Percentiles rank a stretch among this genome's conserved stretches.
phyloP scores from a whole-genome alignment of 139 green algal species.

The Chlamydomonas sp. region DNA sequence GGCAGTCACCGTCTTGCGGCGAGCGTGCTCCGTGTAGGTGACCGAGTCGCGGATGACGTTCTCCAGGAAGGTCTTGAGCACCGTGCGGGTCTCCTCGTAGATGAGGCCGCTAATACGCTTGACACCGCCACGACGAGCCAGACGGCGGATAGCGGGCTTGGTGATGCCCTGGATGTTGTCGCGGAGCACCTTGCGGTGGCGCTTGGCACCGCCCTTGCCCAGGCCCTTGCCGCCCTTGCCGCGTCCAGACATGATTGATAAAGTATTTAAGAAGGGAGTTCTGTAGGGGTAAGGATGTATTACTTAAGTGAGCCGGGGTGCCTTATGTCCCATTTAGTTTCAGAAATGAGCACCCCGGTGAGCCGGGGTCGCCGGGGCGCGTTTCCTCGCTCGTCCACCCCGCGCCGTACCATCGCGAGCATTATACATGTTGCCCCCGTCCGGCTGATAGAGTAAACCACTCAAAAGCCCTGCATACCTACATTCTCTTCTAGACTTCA shows the following conservation, averaged over 20 bases:
- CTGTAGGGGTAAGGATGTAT: no score
- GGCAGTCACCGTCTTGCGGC: slow-evolving; percentile 96
- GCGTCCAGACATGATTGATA: no score
- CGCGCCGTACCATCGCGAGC: no score
- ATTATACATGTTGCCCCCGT: no score
- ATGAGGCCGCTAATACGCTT: slow-evolving; percentile 82
- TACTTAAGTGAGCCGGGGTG: no score
- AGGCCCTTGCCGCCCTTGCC: slow-evolving; percentile 82
- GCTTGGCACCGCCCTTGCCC: slow-evolving; percentile 91
- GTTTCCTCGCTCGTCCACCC: no score
- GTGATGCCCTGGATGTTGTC: slow-evolving; percentile 98
- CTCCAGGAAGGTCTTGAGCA: slow-evolving; percentile 93
- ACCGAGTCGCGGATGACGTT: slow-evolving; percentile 93
- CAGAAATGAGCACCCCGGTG: no score
- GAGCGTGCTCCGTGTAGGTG: slow-evolving; percentile 98
- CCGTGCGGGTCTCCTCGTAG: slow-evolving; percentile 88
- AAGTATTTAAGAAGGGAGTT: no score
- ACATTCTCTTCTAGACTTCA: background rate
- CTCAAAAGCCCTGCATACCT: background rate
- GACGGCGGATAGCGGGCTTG: slow-evolving; percentile 87
- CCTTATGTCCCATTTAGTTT: no score
- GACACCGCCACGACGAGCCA: slow-evolving; percentile 79
- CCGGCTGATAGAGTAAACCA: no score
- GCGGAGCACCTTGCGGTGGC: slow-evolving; percentile 91
- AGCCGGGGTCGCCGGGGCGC: no score